Conservation (phyloP, 2,329 filamentous ascomycete species). For the Immersiporthe knoxdaviesiana region DNA sequence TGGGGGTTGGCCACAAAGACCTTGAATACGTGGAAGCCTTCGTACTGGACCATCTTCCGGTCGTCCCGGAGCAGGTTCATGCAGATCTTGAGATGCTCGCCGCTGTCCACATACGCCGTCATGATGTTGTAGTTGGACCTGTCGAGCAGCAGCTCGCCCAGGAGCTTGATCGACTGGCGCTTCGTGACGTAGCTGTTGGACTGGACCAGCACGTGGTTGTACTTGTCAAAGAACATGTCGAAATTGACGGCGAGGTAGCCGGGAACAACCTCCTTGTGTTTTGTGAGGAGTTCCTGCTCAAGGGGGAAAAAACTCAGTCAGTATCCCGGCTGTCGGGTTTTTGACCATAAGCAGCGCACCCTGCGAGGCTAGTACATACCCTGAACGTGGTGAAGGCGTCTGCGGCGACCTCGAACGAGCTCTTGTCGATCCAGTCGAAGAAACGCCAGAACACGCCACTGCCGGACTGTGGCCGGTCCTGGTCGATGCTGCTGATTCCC, state of each 20-base stretch:
- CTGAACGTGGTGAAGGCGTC: constrained; percentile 98
- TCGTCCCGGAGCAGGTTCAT: constrained; percentile 97
- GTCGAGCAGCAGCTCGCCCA: constrained; percentile 93
- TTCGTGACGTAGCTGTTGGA: constrained; percentile 98
- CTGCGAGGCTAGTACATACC: constrained; percentile 54
- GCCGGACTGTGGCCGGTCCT: constrained; percentile 74
- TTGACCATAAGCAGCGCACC: neutral
- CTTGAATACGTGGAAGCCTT: constrained; percentile 99
- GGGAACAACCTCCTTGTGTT: constrained; percentile 89
- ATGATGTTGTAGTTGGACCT: constrained; percentile 97
- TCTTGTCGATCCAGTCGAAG: constrained; percentile 96
- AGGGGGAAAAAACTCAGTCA: neutral
- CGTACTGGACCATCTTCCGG: constrained; percentile 98
- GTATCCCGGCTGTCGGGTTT: neutral
- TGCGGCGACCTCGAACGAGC: constrained; percentile 93
- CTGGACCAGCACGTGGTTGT: constrained; percentile 85
- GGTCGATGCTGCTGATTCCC: constrained; percentile 76
- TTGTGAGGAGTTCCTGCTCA: constrained; percentile 82
- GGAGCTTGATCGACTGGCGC: constrained; percentile 93
- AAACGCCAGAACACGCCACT: constrained; percentile 94
- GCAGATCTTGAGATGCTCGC: constrained; percentile 95
- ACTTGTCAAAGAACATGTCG: constrained; percentile 87
- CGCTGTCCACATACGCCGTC: constrained; percentile 94
- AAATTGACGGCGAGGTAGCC: constrained; percentile 89
- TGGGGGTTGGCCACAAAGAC: constrained; percentile 99